phyloP scores from a whole-genome alignment of 306 rosid genomes.

The Pyrus pyrifolia region DNA sequence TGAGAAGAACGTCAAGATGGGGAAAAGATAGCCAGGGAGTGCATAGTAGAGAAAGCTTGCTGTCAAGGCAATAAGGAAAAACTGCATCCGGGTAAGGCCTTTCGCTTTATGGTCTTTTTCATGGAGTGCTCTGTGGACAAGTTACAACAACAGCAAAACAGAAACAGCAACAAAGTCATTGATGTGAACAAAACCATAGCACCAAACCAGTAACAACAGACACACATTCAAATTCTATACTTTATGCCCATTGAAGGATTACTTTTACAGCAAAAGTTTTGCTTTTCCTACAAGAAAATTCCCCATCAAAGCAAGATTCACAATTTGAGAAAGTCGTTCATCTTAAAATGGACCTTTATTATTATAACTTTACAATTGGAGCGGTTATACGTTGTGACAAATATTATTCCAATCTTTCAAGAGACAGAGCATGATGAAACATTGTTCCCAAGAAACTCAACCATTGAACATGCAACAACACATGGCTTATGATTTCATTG shows the following conservation, averaged over 20 bases:
- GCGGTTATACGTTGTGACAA: constrained; percentile 17
- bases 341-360: constrained; percentile 19
- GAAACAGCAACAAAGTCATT: background rate
- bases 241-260: constrained; percentile 13
- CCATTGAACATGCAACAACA: constrained; percentile 25
- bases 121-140: constrained; percentile 73
- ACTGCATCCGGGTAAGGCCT: constrained; percentile 71
- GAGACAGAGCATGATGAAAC: constrained; percentile 12
- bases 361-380: background rate
- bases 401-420: constrained; percentile 28
- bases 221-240: background rate
- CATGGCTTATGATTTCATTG: constrained; percentile 13
- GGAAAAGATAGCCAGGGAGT: constrained; percentile 80
- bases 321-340: constrained; percentile 9
- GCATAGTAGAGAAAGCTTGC: constrained; percentile 76
- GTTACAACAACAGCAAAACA: constrained; percentile 1
- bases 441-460: constrained; percentile 17
- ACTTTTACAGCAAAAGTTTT: constrained; percentile 2
- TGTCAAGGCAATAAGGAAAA: constrained; percentile 69
- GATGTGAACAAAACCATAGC: background rate
- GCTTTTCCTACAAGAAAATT: constrained; percentile 27
- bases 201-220: constrained; percentile 1
- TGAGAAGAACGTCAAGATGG: constrained; percentile 81
- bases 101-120: constrained; percentile 59
- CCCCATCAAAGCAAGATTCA: constrained; percentile 16